Evolutionary conservation across 108 stramenopile genomes (phyloP), one percentile per base, ranked within the genome.

Genomic region (Pseudonitzschia multistriata): DNA sequence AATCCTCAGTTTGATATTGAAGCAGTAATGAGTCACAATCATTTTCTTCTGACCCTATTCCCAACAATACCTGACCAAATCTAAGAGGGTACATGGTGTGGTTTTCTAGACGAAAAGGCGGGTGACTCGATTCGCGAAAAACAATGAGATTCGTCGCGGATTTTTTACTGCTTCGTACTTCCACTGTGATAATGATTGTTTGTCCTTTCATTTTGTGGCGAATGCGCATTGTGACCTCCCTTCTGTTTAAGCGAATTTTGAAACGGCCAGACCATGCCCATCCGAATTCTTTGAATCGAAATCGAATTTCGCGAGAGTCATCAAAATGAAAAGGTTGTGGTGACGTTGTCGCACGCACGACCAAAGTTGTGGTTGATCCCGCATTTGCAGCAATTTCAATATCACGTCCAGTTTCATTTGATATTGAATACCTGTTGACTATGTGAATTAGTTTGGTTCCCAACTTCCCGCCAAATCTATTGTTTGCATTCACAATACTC

Each of bases 101-200:
- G 57, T 89, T 89, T 71, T 89, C 88, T 33, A 89, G 62, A 40
- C 88, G 68, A 49, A 84, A 89, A 4, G 88, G 85, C 19, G 82
- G 82, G 28, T 82, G 73, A 15, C 66, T 72, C 36, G 82, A 79
- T 35, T 66, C 55, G 48, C 82, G 65, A 62, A 86, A 72, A 25
- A 82, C 68, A 39, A 86, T 22, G 3, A 73, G 22, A n/a, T 61
- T 68, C 0, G 71, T 74, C 19, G 82, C 75, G 25, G 79, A 70
- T 59, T 73, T 72, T 22, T 74, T 57, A 24, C 19, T 60, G 31
- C 50, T 39, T 48, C 66, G 69, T 15, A 81, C 40, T 56, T 85
- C 84, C 10, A 83, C 71, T 13, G 72, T 77, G 8, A 76, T 68
- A n/a, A 88, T 83, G 17, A 85, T 35, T 3, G 80, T 69, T 21